Evolutionary conservation across 2,329 filamentous ascomycete genomes (phyloP).

Genomic region (Calonectria ilicicola): DNA sequence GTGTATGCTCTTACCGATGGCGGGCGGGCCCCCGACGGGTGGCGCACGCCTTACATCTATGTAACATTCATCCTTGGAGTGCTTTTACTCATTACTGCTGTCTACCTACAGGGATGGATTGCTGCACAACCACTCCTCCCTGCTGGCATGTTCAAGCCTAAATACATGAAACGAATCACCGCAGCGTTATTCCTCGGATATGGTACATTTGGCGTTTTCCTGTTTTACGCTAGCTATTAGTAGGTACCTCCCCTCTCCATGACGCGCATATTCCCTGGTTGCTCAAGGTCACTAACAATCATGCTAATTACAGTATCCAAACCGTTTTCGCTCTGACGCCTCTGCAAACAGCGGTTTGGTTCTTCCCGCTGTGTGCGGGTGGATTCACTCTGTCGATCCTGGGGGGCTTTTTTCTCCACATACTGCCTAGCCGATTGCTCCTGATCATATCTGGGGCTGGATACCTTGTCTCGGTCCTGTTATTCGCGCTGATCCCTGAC

Average conservation of each 20-base stretch:
- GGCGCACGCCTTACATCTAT: conserved; percentile 10
- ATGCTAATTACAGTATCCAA: neutral
- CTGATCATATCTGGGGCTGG: neutral
- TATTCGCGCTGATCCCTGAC: conserved; percentile 3
- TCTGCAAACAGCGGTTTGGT: conserved; percentile 6
- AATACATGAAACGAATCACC: conserved; percentile 13
- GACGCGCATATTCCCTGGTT: no score
- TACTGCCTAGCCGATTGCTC: neutral
- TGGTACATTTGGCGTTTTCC: conserved; percentile 15
- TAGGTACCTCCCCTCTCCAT: neutral
- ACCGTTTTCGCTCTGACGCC: neutral
- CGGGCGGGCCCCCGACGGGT: conserved; percentile 9
- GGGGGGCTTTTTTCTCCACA: conserved; percentile 15
- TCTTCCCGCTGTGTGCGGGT: conserved; percentile 1
- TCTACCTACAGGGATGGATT: conserved; percentile 1
- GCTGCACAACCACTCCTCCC: neutral
- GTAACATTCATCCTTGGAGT: neutral
- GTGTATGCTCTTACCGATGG: conserved; percentile 13
- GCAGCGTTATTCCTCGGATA: conserved; percentile 11
- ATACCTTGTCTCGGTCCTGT: neutral
- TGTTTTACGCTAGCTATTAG: conserved; percentile 13
- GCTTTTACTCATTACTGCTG: neutral
- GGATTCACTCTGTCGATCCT: conserved; percentile 8
- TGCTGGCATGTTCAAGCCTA: neutral
- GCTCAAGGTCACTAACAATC: neutral